Conservation (phyloP, 2,329 filamentous ascomycete genomes). For the Rachicladosporium sp. region DNA sequence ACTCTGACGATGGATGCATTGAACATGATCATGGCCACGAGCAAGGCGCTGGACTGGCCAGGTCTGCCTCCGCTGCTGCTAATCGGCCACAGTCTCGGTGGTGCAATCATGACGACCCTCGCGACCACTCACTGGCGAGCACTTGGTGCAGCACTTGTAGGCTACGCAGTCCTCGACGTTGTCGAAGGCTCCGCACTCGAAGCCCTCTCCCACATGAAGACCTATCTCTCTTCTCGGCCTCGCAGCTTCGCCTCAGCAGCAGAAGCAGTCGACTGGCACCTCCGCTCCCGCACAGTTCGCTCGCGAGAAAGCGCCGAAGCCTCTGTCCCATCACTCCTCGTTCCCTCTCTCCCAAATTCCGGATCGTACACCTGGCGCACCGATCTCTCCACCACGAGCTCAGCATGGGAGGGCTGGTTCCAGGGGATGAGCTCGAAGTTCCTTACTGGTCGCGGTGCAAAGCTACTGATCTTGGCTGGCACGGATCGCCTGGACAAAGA, state of each 20-base stretch:
- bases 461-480: constrained; percentile 72
- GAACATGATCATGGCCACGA: constrained; percentile 53
- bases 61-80: constrained; percentile 63
- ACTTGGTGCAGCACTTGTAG: constrained; percentile 58
- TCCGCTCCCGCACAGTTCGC: constrained; percentile 74
- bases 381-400: constrained; percentile 67
- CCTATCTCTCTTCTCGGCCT: constrained; percentile 74
- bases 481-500: constrained; percentile 86
- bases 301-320: constrained; percentile 72
- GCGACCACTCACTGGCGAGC: constrained; percentile 43
- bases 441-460: constrained; percentile 66
- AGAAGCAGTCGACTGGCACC: constrained; percentile 86
- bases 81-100: constrained; percentile 85
- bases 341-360: constrained; percentile 22
- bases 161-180: constrained; percentile 84
- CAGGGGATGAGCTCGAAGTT: constrained; percentile 80
- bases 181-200: constrained; percentile 94
- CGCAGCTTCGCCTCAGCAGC: constrained; percentile 63
- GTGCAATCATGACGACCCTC: constrained; percentile 77
- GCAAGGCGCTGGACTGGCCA: constrained; percentile 58
- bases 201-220: constrained; percentile 85
- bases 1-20: constrained; percentile 64
- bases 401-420: constrained; percentile 95
- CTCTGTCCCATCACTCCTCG: constrained; percentile 73
- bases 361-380: constrained; percentile 69